Conservation (phyloP, 345 rosid genomes). For the Citrus hindsii region DNA sequence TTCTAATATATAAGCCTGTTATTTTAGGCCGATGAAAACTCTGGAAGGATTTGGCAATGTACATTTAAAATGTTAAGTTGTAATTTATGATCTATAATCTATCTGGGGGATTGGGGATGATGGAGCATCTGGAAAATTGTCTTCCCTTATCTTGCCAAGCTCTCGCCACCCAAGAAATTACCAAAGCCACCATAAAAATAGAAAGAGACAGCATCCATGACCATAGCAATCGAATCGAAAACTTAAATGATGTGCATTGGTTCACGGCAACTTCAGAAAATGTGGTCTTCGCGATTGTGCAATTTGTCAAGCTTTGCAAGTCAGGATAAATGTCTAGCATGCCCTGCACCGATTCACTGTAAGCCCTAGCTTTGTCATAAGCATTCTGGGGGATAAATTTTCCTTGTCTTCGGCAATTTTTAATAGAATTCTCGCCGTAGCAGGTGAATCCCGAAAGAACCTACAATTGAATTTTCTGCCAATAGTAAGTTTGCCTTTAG, state of each 20-base stretch:
- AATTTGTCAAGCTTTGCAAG: conserved; percentile 41
- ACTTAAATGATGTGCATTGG: conserved; percentile 46
- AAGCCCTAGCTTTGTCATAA: conserved; percentile 41
- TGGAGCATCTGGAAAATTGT: conserved; percentile 38
- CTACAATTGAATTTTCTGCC: conserved; percentile 20
- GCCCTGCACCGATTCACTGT: conserved; percentile 40
- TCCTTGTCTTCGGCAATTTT: conserved; percentile 36
- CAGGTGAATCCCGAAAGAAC: conserved; percentile 53
- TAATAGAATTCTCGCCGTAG: conserved; percentile 21
- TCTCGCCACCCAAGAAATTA: conserved; percentile 37
- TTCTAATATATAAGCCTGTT: not conserved
- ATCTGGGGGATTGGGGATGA: conserved; percentile 14
- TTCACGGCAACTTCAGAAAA: conserved; percentile 32
- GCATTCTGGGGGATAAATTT: conserved; percentile 40
- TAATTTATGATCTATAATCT: not conserved
- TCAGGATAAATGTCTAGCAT: conserved; percentile 50
- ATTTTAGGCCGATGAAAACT: not conserved
- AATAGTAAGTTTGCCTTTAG: not conserved
- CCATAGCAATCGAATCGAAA: conserved; percentile 44
- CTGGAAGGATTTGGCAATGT: not conserved
- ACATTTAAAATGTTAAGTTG: not conserved
- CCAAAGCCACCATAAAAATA: conserved; percentile 39
- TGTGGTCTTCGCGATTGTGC: conserved; percentile 40
- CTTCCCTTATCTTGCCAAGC: conserved; percentile 44
- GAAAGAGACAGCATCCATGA: conserved; percentile 50